These are phyloP conservation scores for Leishmania arabica DNA, from an alignment of 208 protist species.

Conservation along the genomic window DNA sequence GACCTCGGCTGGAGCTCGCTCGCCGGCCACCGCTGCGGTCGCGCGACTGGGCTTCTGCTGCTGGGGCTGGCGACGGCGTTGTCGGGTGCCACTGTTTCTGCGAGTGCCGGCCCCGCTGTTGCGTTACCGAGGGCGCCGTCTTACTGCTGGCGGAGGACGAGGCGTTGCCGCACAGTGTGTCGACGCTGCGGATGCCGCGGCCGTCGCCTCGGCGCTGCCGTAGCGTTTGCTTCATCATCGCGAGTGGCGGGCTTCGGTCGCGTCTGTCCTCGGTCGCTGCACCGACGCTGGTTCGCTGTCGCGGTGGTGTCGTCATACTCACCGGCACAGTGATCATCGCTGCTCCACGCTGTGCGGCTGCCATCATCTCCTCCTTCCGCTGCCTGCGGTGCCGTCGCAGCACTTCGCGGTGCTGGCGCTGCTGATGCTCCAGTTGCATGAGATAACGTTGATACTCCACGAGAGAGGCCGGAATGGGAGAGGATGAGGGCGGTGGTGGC, in stretches of 20 bases:
- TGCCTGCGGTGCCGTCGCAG: conserved; percentile 33
- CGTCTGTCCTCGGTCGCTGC: background rate
- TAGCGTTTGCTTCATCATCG: conserved; percentile 21
- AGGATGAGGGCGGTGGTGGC: conserved; percentile 27
- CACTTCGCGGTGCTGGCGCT: conserved; percentile 47
- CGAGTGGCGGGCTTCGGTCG: conserved; percentile 29
- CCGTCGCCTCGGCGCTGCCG: conserved; percentile 1
- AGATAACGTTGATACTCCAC: conserved; percentile 33
- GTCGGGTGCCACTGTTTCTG: background rate
- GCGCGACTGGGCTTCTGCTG: background rate
- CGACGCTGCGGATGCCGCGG: background rate
- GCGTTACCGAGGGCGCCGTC: background rate
- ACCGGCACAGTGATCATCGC: background rate
- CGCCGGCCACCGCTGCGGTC: background rate
- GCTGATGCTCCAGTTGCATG: conserved; percentile 41
- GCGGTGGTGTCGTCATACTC: background rate
- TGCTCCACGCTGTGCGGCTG: background rate
- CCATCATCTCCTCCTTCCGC: background rate
- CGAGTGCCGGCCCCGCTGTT: background rate
- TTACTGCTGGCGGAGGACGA: background rate
- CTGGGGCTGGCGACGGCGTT: background rate
- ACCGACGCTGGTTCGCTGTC: background rate
- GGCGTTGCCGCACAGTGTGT: background rate
- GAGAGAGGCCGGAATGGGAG: conserved; percentile 31
- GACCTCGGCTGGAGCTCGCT: background rate